Evolutionary conservation across 2,329 filamentous ascomycete species (phyloP), one percentile per base, ranked within the genome.

Genomic region (Achaetomium macrosporum): DNA sequence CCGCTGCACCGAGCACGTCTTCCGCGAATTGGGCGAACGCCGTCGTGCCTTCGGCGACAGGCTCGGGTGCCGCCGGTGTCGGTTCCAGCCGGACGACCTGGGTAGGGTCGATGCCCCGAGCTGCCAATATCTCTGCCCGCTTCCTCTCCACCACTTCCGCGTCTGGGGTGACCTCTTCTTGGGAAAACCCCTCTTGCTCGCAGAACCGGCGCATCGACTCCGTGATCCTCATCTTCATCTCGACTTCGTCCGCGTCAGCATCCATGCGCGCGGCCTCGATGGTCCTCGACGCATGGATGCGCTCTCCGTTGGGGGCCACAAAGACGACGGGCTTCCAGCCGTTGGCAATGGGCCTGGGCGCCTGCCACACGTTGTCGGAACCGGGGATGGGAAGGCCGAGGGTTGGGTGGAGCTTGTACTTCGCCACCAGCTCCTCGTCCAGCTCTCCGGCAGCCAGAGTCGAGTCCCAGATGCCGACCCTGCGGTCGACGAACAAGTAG

Each of bases 401-500:
- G 39, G 69, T 73, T 1, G 79, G 78, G 51, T 83, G 80, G 6
- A 83, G 62, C 6, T 65, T 66, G 61, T 79, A 69, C 55, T 73
- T 75, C 59, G 73, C 69, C 47, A 83, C 69, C 44, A 75, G 61
- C 3, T 74, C 71, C 40, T 75, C 66, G 63, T 82, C 77, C 44
- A 82, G 71, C 50, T 80, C 78, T 12, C 71, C 71, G 0, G 75
- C 73, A 2, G 65, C 68, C 36, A 76, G 73, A 16, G 77, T 75
- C 51, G 71, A 75, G 60, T 83, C 78, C 63, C 77, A 80, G 56
- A 73, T 73, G 57, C 72, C 73, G 55, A 76, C 73, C 54, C 74
- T 75, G 54, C 76, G 75, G 58, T 83, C 80, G 55, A 78, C 69
- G 61, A 81, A 78, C 65, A 78, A 70, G 51, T 72, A 73, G 53